These are phyloP conservation scores for Hemisphaericaspora xylofermentans DNA, from an alignment of 1,139 yeast genomes.

Conservation along the genomic window DNA sequence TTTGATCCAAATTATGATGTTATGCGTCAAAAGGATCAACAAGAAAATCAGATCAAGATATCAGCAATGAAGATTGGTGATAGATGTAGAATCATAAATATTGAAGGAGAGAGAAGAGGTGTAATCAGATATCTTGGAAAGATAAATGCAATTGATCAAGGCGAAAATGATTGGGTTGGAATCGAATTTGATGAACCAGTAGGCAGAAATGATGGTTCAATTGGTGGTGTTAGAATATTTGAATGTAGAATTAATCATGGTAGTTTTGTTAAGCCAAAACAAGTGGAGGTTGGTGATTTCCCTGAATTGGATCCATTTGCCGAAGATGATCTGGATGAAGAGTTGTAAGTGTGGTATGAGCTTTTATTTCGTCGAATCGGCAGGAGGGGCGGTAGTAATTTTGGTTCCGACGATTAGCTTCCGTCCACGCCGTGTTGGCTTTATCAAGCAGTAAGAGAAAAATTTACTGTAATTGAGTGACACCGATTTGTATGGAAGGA, in stretches of 20 bases:
- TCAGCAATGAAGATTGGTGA: constrained; percentile 29
- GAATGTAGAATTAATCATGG: constrained; percentile 43
- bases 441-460: too few relatives aligned
- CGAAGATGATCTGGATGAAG: constrained; percentile 38
- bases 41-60: constrained; percentile 20
- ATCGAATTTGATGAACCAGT: constrained; percentile 51
- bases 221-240: constrained; percentile 36
- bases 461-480: too few relatives aligned
- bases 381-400: too few relatives aligned
- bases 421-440: too few relatives aligned
- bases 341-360: constrained; percentile 5
- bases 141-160: constrained; percentile 55
- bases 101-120: constrained; percentile 64
- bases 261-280: constrained; percentile 49
- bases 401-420: too few relatives aligned
- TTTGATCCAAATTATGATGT: constrained; percentile 57
- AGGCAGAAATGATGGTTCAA: constrained; percentile 44
- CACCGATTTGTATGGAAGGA: too few relatives aligned
- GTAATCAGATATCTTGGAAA: constrained; percentile 64
- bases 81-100: constrained; percentile 43
- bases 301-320: constrained; percentile 46
- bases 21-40: constrained; percentile 19
- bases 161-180: constrained; percentile 47
- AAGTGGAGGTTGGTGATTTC: constrained; percentile 53
- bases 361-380: too few relatives aligned